Evolutionary conservation across 1,284 basidiomycete species (phyloP), one percentile per base, ranked within the genome.

Genomic region (Tilletia walkeri): DNA sequence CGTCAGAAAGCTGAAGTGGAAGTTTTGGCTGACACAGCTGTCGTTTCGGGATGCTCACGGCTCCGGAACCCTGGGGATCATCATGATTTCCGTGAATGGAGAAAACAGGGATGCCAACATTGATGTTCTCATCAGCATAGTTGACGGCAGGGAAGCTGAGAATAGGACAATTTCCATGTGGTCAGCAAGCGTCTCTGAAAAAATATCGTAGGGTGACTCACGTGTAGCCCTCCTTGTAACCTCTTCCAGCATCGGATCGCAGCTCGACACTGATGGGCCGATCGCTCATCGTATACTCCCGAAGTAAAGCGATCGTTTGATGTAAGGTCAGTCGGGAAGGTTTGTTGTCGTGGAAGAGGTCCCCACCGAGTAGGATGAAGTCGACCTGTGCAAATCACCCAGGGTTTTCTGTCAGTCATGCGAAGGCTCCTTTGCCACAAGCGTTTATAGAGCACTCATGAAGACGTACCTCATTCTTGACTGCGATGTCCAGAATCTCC

Each of bases 21-120:
- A 67, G 66, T n/a, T 18, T 0, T 6, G 14, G 41, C 6, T 14
- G 41, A 1, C 1, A 1, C 24, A 30, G 24, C 18, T 49, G 50
- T 24, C 16, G 4, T 20, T 14, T 38, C 48, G 16, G 18, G 36
- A 34, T 49, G 38, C 91, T 76, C 78, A 93, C 93, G 10, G 92
- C 88, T 14, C 94, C 94, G 12, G 94, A 90, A 30, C 95, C 96
- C 85, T 99, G 96, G 41, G 96, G 95, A 78, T 99, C 95, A 82
- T 99, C 96, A 84, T 99, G 96, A 82, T 99, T 99, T 54, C 95
- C 96, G 80, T 99, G 95, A 61, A 99, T 99, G 0, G 95, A 97
- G 85, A 99, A 99, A 30, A 98, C 91, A 2, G 96, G 96, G 38
- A 96, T 93, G 24, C 89, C 90, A 67, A 99, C 88, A 80, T 99